Conservation (phyloP, 1,284 basidiomycete species). For the Spongiforma sp. region DNA sequence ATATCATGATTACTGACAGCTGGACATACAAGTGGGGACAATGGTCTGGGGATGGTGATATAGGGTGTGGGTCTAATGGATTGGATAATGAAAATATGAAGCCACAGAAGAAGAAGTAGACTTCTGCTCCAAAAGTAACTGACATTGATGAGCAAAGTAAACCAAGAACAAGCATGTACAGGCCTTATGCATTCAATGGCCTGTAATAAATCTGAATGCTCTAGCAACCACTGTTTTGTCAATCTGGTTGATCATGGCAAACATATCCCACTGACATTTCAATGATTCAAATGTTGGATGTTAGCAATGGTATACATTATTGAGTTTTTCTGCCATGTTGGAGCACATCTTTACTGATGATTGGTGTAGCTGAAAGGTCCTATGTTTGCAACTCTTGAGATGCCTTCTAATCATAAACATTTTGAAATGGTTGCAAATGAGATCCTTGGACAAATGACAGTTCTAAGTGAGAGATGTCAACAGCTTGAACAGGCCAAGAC, state of each 20-base stretch:
- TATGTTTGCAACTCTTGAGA: background rate
- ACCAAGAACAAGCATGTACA: background rate
- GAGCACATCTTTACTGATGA: background rate
- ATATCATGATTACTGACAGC: background rate
- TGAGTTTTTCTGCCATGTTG: background rate
- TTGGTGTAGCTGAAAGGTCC: background rate
- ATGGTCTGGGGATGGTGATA: background rate
- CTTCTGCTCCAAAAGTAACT: background rate
- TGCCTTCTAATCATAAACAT: background rate
- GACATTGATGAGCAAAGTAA: background rate
- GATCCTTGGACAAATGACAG: background rate
- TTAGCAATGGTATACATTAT: background rate
- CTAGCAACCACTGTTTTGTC: background rate
- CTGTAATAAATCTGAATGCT: background rate
- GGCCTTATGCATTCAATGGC: background rate
- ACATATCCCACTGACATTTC: background rate
- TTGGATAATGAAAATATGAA: background rate
- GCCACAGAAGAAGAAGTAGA: background rate
- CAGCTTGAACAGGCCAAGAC: background rate
- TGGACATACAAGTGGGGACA: background rate
- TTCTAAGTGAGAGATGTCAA: background rate
- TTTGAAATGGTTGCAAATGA: background rate
- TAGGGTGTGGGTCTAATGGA: background rate
- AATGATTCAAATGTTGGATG: background rate
- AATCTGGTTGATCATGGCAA: background rate